phyloP scores from a whole-genome alignment of 352 stramenopile species.

The Phytophthora lateralis region DNA sequence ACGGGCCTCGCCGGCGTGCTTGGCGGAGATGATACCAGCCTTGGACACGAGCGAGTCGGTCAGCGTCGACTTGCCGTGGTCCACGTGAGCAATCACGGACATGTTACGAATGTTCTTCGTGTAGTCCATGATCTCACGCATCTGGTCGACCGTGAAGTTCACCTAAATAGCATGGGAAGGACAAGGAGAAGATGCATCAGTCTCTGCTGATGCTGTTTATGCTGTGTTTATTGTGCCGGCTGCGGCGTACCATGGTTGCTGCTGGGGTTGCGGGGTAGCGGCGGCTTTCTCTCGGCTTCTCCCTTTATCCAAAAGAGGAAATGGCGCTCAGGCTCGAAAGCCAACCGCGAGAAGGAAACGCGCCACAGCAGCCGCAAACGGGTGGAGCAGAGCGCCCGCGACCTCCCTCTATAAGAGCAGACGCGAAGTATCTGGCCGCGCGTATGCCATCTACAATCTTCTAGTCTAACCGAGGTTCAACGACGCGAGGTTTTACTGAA shows the following conservation, averaged over 20 bases:
- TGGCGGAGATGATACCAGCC: conserved; percentile 99
- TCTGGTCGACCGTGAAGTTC: conserved; percentile 99
- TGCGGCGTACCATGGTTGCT: conserved; percentile 56
- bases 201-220: neutral
- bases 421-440: neutral
- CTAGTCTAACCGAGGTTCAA: conserved; percentile 48
- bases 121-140: conserved; percentile 98
- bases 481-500: conserved; percentile 42
- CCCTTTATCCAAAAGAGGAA: conserved; percentile 69
- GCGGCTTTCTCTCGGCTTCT: conserved; percentile 36
- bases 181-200: conserved; percentile 1
- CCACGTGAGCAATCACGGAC: conserved; percentile 99
- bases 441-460: conserved; percentile 48
- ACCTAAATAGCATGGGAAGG: conserved; percentile 66
- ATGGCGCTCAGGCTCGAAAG: conserved; percentile 33
- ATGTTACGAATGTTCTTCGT: conserved; percentile 99
- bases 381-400: conserved; percentile 59
- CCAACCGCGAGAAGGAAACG: conserved; percentile 23
- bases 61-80: conserved; percentile 99
- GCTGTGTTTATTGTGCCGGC: neutral
- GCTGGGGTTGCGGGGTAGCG: conserved; percentile 30
- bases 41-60: conserved; percentile 99
- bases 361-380: conserved; percentile 44
- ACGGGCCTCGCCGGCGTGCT: conserved; percentile 97
- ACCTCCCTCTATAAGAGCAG: neutral